A percentile compares a stretch with the other conserved stretches of the same genome.
Evolutionary conservation across 139 green algal genomes (phyloP).

Genomic region (Bryopsis sp.): DNA sequence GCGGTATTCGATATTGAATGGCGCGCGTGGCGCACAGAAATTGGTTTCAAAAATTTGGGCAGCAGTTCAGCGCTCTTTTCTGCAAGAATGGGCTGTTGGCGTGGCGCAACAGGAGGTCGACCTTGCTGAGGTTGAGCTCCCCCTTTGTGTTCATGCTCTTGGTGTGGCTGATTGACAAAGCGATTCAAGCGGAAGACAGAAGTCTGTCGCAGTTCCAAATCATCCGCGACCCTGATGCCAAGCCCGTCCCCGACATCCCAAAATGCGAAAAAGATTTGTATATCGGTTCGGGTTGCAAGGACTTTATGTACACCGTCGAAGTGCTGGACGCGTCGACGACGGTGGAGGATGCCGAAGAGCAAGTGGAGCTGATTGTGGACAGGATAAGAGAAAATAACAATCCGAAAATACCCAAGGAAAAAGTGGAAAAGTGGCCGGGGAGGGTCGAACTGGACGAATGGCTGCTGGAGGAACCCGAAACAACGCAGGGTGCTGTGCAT

Average conservation of each 20-base stretch:
- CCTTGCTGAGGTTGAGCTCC: slow-evolving; percentile 56
- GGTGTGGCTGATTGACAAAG: slow-evolving; percentile 57
- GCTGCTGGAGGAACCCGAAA: slow-evolving; percentile 57
- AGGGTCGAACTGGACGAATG: slow-evolving; percentile 48
- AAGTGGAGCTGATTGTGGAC: slow-evolving; percentile 38
- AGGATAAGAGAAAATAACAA: slow-evolving; percentile 51
- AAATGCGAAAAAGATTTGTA: slow-evolving; percentile 52
- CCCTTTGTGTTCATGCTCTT: slow-evolving; percentile 85
- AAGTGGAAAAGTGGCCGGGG: slow-evolving; percentile 46
- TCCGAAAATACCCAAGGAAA: slow-evolving; percentile 32
- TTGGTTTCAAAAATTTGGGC: not conserved
- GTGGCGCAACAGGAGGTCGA: slow-evolving; percentile 67
- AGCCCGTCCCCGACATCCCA: slow-evolving; percentile 33
- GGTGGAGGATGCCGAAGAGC: slow-evolving; percentile 10
- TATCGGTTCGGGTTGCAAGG: slow-evolving; percentile 49
- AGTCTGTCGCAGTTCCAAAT: not conserved
- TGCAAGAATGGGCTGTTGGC: slow-evolving; percentile 33
- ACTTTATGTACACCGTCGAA: slow-evolving; percentile 63
- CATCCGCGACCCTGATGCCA: slow-evolving; percentile 22
- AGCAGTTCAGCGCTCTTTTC: slow-evolving; percentile 9
- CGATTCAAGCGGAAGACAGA: slow-evolving; percentile 33
- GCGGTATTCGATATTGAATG: no score
- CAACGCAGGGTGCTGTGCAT: slow-evolving; percentile 45
- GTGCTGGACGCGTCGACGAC: slow-evolving; percentile 22
- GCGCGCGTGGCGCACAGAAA: slow-evolving; percentile 9